These are phyloP conservation scores for Warburgia ugandensis DNA, from an alignment of 164 flowering plant species.

Conservation along the genomic window DNA sequence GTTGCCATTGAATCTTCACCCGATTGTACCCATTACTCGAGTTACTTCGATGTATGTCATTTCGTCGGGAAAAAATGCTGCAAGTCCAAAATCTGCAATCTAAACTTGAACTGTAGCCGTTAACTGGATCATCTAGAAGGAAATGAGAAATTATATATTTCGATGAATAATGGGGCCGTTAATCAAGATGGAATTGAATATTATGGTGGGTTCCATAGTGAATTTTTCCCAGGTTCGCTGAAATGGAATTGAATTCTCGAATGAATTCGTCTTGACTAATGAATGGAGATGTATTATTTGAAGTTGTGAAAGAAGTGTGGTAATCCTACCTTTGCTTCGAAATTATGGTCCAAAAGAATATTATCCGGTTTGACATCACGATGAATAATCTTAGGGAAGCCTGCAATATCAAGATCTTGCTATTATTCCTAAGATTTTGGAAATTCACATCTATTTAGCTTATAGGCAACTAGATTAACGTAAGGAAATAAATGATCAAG, in stretches of 20 bases:
- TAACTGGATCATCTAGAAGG: too few relatives aligned
- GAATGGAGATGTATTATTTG: too few relatives aligned
- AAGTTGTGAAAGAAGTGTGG: slow-evolving; percentile 4
- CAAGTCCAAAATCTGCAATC: slow-evolving; percentile 97
- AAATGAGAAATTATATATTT: too few relatives aligned
- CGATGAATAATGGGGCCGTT: too few relatives aligned
- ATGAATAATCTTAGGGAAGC: slow-evolving; percentile 87
- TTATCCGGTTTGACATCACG: slow-evolving; percentile 91
- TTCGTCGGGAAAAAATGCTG: slow-evolving; percentile 65
- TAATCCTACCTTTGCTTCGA: slow-evolving; percentile 78
- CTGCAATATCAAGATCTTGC: slow-evolving; percentile 28
- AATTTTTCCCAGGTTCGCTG: too few relatives aligned
- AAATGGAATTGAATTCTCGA: too few relatives aligned
- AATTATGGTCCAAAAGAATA: slow-evolving; percentile 72
- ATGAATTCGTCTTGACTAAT: too few relatives aligned
- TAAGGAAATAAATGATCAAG: not conserved
- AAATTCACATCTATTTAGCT: too few relatives aligned
- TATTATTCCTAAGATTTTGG: too few relatives aligned
- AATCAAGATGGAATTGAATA: too few relatives aligned
- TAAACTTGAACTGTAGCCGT: too few relatives aligned
- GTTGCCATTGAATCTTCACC: slow-evolving; percentile 58
- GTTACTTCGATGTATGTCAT: slow-evolving; percentile 79
- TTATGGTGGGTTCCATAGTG: too few relatives aligned
- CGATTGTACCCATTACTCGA: slow-evolving; percentile 95
- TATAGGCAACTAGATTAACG: not conserved